Base-by-base conservation (phyloP, 495 filamentous ascomycete species). In the Aspergillus cavernicola region DNA sequence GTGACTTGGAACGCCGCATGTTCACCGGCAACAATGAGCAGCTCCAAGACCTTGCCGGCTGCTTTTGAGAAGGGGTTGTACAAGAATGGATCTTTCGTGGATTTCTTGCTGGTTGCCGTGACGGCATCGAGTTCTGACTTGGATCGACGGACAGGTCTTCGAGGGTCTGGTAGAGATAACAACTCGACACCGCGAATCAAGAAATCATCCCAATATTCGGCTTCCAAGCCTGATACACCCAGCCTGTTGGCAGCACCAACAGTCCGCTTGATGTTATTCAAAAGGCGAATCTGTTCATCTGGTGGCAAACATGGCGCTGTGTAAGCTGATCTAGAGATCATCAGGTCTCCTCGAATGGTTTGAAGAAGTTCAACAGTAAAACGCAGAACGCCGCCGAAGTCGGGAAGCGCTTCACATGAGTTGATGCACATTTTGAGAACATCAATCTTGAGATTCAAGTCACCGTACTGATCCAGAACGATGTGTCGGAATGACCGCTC, bases 191-290 rank as follows among this genome's bases (percentile, higher is more conserved):
- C 90, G 28, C 93, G 83, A 35, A 98, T 77, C 0, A 98, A 77
- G 62, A 98, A 97, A 41, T 92, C 87, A 66, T 98, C 93, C 93
- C 93, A 98, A 62, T 95, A 98, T 47, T 92, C 87, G 15, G 88
- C 89, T 50, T 86, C 79, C 39, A 92, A 64, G 50, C 83, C 64
- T 4, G 76, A 66, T 2, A 89, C 66, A 1, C 92, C 90, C 31
- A 96, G 70, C 53, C 85, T 86, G 59, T 80, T 80, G 0, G 87
- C 85, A 16, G 90, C 81, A 29, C 78, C 82, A 15, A 91, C 78
- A 9, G 92, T 97, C 52, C 92, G 85, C 20, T 84, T 81, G 49
- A 97, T 91, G 51, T 90, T 96, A 29, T 85, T 86, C 18, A 83
- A 74, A 19, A 97, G 74, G 33, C 86, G 83, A 22, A 88, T 68